phyloP scores from a whole-genome alignment of 2,329 filamentous ascomycete genomes.

The Penicillium sp. region DNA sequence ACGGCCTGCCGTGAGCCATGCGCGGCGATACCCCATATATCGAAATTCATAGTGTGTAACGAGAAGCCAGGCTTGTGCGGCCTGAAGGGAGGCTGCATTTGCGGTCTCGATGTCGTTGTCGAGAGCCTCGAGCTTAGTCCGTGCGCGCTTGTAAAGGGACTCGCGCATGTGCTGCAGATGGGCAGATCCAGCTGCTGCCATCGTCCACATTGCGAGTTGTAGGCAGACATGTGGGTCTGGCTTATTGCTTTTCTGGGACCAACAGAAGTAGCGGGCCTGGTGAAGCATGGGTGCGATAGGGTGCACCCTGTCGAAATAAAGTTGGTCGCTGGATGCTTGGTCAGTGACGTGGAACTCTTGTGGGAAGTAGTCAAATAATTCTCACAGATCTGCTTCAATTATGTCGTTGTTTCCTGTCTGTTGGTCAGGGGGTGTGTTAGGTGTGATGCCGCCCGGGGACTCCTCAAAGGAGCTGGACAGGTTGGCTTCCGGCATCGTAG shows the following conservation, averaged over 20 bases:
- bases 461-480: not conserved
- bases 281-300: constrained; percentile 32
- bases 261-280: constrained; percentile 30
- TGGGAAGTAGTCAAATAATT: not conserved
- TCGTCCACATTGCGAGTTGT: constrained; percentile 42
- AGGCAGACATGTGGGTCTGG: constrained; percentile 26
- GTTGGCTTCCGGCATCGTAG: not conserved
- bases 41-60: constrained; percentile 42
- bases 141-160: constrained; percentile 28
- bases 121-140: constrained; percentile 9
- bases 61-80: constrained; percentile 40
- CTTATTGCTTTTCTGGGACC: constrained; percentile 23
- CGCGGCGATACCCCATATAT: constrained; percentile 34
- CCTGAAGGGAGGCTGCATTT: not conserved
- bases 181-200: constrained; percentile 36
- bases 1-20: constrained; percentile 41
- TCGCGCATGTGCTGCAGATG: constrained; percentile 33
- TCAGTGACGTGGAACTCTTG: not conserved
- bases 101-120: constrained; percentile 2
- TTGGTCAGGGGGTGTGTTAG: not conserved
- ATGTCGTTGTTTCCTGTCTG: not conserved
- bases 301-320: constrained; percentile 37
- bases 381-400: constrained; percentile 5
- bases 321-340: constrained; percentile 23
- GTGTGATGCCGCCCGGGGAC: not conserved